phyloP scores from a whole-genome alignment of 345 rosid genomes.

The Gossypium stocksii region DNA sequence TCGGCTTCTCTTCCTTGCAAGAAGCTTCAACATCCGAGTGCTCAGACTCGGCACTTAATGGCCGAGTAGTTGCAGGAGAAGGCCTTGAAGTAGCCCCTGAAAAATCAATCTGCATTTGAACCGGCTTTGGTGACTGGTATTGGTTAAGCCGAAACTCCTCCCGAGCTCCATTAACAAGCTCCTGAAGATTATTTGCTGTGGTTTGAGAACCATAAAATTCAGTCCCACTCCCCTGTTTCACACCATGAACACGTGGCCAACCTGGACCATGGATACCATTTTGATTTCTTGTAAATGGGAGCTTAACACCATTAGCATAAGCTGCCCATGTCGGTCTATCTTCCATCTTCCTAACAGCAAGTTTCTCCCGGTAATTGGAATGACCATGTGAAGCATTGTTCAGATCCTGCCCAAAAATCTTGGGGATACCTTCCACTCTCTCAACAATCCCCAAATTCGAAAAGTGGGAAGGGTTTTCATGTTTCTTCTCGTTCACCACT shows the following conservation, averaged over 20 bases:
- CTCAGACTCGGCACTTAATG: slow-evolving; percentile 48
- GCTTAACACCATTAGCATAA: slow-evolving; percentile 41
- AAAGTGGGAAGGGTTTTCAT: slow-evolving; percentile 33
- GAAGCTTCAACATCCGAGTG: slow-evolving; percentile 78
- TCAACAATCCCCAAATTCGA: slow-evolving; percentile 38
- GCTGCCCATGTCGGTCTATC: slow-evolving; percentile 56
- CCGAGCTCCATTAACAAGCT: slow-evolving; percentile 38
- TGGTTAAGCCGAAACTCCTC: slow-evolving; percentile 45
- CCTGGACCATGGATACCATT: slow-evolving; percentile 45
- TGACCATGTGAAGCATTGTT: slow-evolving; percentile 33
- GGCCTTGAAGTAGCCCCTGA: slow-evolving; percentile 63
- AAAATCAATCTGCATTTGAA: slow-evolving; percentile 72
- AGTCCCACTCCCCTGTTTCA: slow-evolving; percentile 36
- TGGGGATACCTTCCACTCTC: slow-evolving; percentile 47
- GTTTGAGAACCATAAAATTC: slow-evolving; percentile 46
- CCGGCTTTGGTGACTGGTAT: slow-evolving; percentile 48
- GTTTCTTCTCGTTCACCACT: slow-evolving; percentile 40
- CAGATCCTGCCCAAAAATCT: slow-evolving; percentile 81
- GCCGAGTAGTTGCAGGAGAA: slow-evolving; percentile 38
- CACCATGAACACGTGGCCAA: slow-evolving; percentile 51
- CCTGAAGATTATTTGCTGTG: slow-evolving; percentile 38
- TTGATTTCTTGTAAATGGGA: slow-evolving; percentile 36
- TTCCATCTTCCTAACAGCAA: slow-evolving; percentile 79
- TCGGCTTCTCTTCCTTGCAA: slow-evolving; percentile 47
- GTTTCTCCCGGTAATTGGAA: slow-evolving; percentile 71